A percentile compares a stretch with the other conserved stretches of the same genome.
Conservation (phyloP, 2,329 filamentous ascomycete genomes). For the Helotiales sp. region DNA sequence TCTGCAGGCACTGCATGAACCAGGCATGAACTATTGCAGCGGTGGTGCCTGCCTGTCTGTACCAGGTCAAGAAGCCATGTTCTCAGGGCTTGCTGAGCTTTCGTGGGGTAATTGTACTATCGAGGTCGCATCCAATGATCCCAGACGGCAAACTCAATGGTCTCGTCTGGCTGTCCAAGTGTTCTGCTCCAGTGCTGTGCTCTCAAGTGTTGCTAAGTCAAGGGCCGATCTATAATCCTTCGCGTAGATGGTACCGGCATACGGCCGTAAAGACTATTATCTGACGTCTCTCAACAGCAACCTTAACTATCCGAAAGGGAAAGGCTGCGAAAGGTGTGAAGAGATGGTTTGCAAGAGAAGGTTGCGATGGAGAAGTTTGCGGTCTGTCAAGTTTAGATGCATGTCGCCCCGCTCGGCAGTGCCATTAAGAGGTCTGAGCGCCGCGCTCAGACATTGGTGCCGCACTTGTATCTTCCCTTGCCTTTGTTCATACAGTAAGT, state of each 20-base stretch:
- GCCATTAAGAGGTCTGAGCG: slow-evolving; percentile 11
- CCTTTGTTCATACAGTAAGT: background rate
- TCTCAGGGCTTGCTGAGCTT: background rate
- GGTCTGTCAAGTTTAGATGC: slow-evolving; percentile 8
- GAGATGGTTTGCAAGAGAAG: too few species aligned
- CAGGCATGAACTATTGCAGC: background rate
- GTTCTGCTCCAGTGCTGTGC: background rate
- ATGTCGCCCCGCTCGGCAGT: slow-evolving; percentile 15
- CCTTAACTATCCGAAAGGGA: background rate
- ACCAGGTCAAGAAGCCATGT: background rate
- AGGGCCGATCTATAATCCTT: background rate
- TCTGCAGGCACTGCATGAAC: slow-evolving; percentile 1
- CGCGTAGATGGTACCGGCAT: background rate
- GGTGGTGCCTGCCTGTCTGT: background rate
- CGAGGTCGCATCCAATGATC: background rate
- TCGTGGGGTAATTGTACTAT: background rate
- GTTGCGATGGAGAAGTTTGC: background rate
- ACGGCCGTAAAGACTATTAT: background rate
- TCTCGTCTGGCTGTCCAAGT: background rate
- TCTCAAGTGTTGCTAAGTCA: too few species aligned
- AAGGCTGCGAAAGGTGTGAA: background rate
- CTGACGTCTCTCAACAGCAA: background rate
- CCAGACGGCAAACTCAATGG: too few species aligned
- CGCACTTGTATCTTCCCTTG: background rate
- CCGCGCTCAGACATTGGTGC: slow-evolving; percentile 2